These are phyloP conservation scores for Trichosanthes truncata DNA, from an alignment of 306 rosid species.

Conservation along the genomic window DNA sequence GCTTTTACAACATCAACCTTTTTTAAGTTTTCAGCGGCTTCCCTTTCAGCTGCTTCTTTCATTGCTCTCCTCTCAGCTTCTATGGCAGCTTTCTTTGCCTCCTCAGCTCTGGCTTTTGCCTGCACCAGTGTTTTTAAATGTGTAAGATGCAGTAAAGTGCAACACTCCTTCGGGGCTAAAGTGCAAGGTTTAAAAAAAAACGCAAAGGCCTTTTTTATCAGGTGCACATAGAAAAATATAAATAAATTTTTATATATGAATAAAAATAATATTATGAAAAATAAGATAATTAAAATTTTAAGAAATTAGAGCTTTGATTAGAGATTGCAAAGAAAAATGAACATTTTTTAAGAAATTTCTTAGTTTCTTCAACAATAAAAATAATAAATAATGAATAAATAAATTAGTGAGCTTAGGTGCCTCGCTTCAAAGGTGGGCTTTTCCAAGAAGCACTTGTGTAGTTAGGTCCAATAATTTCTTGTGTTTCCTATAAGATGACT, in stretches of 20 bases:
- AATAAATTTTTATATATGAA: not conserved
- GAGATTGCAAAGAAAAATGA: not conserved
- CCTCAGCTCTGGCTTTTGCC: conserved; percentile 72
- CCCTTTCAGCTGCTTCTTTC: conserved; percentile 39
- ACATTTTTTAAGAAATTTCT: no score
- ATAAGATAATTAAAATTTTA: not conserved
- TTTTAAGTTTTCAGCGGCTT: conserved; percentile 27
- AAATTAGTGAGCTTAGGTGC: not conserved
- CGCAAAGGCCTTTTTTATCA: not conserved
- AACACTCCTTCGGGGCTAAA: not conserved
- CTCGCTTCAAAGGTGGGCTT: not conserved
- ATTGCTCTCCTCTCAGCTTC: conserved; percentile 65
- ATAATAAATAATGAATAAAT: no score
- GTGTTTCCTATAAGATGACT: no score
- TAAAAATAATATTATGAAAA: not conserved
- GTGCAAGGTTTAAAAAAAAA: not conserved
- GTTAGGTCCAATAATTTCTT: no score
- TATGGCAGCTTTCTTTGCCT: conserved; percentile 52
- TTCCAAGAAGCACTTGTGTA: not conserved
- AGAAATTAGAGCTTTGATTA: not conserved
- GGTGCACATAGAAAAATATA: not conserved
- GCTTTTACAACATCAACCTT: conserved; percentile 24
- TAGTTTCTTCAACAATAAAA: no score
- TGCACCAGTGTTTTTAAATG: conserved; percentile 13
- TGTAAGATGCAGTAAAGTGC: not conserved